These are phyloP conservation scores for Lichina pygmaea DNA, from an alignment of 495 filamentous ascomycete genomes.

Conservation along the genomic window DNA sequence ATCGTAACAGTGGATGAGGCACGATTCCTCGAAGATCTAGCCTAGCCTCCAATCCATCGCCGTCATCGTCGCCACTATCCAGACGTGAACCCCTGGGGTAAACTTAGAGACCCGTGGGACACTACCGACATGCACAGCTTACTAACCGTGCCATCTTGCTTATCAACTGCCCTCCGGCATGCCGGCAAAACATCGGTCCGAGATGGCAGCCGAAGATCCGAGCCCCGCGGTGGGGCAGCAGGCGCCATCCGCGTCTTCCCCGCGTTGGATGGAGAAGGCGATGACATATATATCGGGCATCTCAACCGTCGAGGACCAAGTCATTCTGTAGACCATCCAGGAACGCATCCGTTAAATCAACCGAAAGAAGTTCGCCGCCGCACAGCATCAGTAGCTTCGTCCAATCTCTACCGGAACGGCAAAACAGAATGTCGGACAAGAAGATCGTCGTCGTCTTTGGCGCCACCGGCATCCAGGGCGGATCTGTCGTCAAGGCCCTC, in stretches of 20 bases:
- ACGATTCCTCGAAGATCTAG: no score
- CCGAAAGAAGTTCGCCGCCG: not conserved
- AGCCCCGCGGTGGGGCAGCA: not conserved
- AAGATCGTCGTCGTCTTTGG: slow-evolving; percentile 18
- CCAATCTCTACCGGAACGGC: no score
- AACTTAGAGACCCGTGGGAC: no score
- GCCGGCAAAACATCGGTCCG: not conserved
- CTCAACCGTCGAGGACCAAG: no score
- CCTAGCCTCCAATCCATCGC: no score
- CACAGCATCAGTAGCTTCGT: not conserved
- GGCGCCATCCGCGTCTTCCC: not conserved
- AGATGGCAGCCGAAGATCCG: not conserved
- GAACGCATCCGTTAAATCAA: not conserved
- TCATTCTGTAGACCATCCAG: no score
- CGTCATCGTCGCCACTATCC: no score
- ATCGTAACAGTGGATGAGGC: no score
- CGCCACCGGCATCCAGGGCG: slow-evolving; percentile 20
- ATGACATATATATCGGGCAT: no score
- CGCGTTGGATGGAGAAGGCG: not conserved
- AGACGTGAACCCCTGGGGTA: no score
- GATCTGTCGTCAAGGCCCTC: slow-evolving; percentile 14
- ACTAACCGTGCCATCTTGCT: no score
- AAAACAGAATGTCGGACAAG: not conserved
- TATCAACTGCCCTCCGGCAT: not conserved
- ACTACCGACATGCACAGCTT: no score